Evolutionary conservation across 31 red algal species (phyloP).

Genomic region (Asparagopsis taxiformis): DNA sequence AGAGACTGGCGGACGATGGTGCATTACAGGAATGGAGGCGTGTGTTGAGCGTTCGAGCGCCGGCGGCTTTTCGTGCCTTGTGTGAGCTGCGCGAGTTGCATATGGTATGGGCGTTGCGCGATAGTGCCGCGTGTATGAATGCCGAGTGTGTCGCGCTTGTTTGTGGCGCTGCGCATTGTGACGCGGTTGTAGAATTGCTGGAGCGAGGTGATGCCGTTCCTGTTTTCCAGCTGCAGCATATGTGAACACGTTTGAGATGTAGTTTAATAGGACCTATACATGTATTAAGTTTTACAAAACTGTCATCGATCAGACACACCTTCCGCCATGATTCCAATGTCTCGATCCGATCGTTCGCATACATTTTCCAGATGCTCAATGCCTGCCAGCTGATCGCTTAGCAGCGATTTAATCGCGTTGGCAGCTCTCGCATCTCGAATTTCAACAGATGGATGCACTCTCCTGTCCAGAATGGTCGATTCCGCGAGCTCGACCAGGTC

Average conservation of each 20-base stretch:
- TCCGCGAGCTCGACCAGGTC: constrained; percentile 61
- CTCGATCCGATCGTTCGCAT: constrained; percentile 28
- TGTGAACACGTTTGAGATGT: too few species aligned
- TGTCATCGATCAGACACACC: constrained; percentile 8
- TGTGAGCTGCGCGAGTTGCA: constrained; percentile 6
- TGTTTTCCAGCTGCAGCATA: too few species aligned
- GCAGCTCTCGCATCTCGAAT: constrained; percentile 43
- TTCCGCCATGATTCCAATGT: constrained; percentile 40
- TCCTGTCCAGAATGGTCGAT: constrained; percentile 21
- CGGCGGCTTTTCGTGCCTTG: constrained; percentile 1
- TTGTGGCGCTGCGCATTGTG: constrained; percentile 8
- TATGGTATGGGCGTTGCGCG: constrained; percentile 16
- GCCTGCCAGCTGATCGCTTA: constrained; percentile 61
- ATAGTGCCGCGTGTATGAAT: constrained; percentile 2
- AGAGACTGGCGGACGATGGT: not conserved
- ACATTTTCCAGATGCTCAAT: constrained; percentile 71
- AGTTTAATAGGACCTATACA: constrained; percentile 4
- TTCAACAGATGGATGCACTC: constrained; percentile 16
- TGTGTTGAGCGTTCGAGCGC: not conserved
- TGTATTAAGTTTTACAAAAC: not conserved
- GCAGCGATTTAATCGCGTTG: constrained; percentile 32
- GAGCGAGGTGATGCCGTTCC: not conserved
- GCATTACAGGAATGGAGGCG: constrained; percentile 3
- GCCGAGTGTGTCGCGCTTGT: constrained; percentile 9
- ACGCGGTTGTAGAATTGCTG: constrained; percentile 1